These are phyloP conservation scores for Xylariales sp. DNA, from an alignment of 2,329 filamentous ascomycete genomes.

Conservation along the genomic window DNA sequence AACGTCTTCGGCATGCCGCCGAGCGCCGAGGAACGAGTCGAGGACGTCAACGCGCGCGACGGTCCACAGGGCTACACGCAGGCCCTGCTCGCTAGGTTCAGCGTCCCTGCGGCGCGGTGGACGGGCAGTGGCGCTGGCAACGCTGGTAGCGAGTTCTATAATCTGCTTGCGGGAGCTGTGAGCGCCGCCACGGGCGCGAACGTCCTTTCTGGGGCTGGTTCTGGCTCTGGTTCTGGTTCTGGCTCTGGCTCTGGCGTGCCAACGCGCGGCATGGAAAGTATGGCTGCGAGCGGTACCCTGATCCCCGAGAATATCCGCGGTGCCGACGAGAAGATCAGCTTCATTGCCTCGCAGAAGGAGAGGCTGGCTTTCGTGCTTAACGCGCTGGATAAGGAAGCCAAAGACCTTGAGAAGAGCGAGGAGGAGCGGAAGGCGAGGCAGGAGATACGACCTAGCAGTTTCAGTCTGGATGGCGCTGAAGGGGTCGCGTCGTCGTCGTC, in stretches of 20 bases:
- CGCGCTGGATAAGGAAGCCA: conserved; percentile 76
- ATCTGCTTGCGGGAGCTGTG: conserved; percentile 70
- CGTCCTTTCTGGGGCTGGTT: conserved; percentile 22
- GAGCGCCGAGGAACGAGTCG: conserved; percentile 30
- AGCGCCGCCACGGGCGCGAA: conserved; percentile 51
- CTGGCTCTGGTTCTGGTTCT: conserved; percentile 29
- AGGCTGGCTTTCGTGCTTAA: conserved; percentile 68
- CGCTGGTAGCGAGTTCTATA: conserved; percentile 65
- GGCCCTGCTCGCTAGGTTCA: conserved; percentile 78
- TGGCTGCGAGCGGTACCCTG: conserved; percentile 56
- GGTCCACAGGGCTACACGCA: conserved; percentile 65
- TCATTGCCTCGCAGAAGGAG: conserved; percentile 75
- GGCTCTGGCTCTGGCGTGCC: conserved; percentile 30
- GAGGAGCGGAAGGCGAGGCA: conserved; percentile 20
- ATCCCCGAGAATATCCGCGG: conserved; percentile 65
- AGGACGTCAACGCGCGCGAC: conserved; percentile 37
- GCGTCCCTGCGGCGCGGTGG: conserved; percentile 66
- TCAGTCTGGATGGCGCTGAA: conserved; percentile 27
- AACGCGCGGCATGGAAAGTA: conserved; percentile 31
- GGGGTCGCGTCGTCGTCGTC: conserved; percentile 26
- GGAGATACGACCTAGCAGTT: conserved; percentile 20
- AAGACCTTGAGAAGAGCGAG: conserved; percentile 44
- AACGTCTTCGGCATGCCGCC: conserved; percentile 75
- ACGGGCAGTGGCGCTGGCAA: conserved; percentile 39
- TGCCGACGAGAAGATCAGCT: conserved; percentile 64